These are phyloP conservation scores for Mortierella sp. DNA, from an alignment of 371 early-diverging fungal species.

Conservation along the genomic window DNA sequence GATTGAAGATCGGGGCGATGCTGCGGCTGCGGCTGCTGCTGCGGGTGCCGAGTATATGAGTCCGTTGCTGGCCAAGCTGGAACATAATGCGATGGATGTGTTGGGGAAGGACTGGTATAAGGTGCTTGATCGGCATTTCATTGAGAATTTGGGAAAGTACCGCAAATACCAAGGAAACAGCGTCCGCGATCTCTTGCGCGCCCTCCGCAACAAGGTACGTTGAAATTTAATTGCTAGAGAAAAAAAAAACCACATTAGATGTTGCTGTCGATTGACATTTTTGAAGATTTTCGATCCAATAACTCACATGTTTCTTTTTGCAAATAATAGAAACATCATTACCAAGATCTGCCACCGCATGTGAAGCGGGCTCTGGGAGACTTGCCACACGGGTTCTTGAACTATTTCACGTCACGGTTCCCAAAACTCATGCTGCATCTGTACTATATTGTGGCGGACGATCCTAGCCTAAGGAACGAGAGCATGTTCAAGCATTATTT, in stretches of 20 bases:
- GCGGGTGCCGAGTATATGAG: slow-evolving; percentile 18
- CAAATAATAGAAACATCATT: slow-evolving; percentile 90
- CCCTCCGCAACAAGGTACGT: slow-evolving; percentile 91
- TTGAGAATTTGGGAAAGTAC: slow-evolving; percentile 89
- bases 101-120: slow-evolving; percentile 88
- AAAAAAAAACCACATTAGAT: no score
- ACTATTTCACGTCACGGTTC: slow-evolving; percentile 92
- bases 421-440: slow-evolving; percentile 88
- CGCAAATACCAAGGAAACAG: slow-evolving; percentile 91
- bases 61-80: slow-evolving; percentile 73
- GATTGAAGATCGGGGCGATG: slow-evolving; percentile 75
- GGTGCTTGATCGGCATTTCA: slow-evolving; percentile 82
- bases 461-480: slow-evolving; percentile 69
- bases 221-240: background rate
- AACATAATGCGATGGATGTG: slow-evolving; percentile 71
- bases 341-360: slow-evolving; percentile 88
- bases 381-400: slow-evolving; percentile 89
- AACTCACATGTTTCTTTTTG: background rate
- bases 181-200: slow-evolving; percentile 91
- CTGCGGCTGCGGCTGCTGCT: slow-evolving; percentile 77
- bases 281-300: background rate
- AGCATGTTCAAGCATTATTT: slow-evolving; percentile 79
- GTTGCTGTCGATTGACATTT: background rate
- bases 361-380: slow-evolving; percentile 87
- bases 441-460: slow-evolving; percentile 73